Evolutionary conservation across 2,329 filamentous ascomycete genomes (phyloP).

Genomic region (Aspergillus floridensis): DNA sequence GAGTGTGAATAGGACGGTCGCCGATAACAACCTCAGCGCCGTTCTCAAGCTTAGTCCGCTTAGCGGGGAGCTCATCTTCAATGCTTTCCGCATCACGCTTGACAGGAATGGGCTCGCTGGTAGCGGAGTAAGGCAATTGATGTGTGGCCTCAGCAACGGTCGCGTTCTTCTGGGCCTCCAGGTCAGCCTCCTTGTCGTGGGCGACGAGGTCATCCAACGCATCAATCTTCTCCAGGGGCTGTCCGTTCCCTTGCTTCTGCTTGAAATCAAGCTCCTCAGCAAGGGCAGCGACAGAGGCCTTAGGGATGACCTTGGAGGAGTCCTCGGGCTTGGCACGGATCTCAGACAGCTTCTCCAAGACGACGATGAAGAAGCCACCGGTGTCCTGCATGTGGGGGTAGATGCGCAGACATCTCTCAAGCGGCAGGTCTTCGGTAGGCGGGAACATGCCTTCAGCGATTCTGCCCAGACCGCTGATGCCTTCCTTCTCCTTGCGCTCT

Average conservation of each 20-base stretch:
- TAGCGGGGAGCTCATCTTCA: conserved; percentile 39
- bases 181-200: conserved; percentile 26
- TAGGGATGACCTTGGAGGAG: conserved; percentile 33
- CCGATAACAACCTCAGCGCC: conserved; percentile 39
- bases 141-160: conserved; percentile 35
- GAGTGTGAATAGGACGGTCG: conserved; percentile 37
- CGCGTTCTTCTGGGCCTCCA: conserved; percentile 34
- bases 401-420: conserved; percentile 88
- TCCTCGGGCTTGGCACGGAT: conserved; percentile 74
- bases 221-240: conserved; percentile 38
- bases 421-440: conserved; percentile 63
- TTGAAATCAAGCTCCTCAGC: conserved; percentile 35
- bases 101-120: conserved; percentile 21
- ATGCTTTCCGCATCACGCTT: conserved; percentile 37
- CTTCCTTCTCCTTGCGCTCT: conserved; percentile 60
- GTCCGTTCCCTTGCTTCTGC: conserved; percentile 28
- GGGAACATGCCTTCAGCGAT: conserved; percentile 84
- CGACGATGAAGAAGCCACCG: conserved; percentile 95
- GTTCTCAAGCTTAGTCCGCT: conserved; percentile 45
- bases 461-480: conserved; percentile 63
- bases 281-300: conserved; percentile 40
- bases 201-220: conserved; percentile 41
- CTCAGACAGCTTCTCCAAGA: conserved; percentile 86
- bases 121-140: conserved; percentile 34
- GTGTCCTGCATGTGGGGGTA: conserved; percentile 96